These are phyloP conservation scores for Xylaria sp. DNA, from an alignment of 2,329 filamentous ascomycete genomes.

Conservation along the genomic window DNA sequence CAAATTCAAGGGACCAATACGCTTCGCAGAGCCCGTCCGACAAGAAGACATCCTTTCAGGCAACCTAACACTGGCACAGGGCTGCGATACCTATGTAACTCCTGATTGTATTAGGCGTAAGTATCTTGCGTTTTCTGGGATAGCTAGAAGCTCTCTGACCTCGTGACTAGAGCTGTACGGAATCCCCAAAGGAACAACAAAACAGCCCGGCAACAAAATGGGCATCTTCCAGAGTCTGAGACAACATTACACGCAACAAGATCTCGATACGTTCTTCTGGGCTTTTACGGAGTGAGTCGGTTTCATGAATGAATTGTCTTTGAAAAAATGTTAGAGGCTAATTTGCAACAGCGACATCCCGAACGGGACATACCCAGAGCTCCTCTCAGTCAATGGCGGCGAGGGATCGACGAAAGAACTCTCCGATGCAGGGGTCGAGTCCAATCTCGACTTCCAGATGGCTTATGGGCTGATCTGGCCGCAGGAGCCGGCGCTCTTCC, in stretches of 20 bases:
- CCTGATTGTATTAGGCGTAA: constrained; percentile 46
- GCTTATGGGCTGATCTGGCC: constrained; percentile 62
- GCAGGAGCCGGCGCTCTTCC: constrained; percentile 57
- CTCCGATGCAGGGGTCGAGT: constrained; percentile 51
- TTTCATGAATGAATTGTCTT: neutral
- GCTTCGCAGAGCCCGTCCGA: constrained; percentile 40
- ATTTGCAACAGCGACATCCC: constrained; percentile 49
- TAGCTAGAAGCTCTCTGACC: constrained; percentile 1
- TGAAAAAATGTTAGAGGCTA: too few species aligned
- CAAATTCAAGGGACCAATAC: constrained; percentile 37
- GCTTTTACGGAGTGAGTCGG: constrained; percentile 43
- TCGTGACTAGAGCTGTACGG: constrained; percentile 47
- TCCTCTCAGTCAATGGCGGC: constrained; percentile 51
- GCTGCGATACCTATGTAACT: constrained; percentile 44
- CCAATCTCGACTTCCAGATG: constrained; percentile 60
- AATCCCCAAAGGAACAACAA: constrained; percentile 48
- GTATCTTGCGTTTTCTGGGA: neutral
- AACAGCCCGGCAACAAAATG: constrained; percentile 51
- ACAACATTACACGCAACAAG: constrained; percentile 54
- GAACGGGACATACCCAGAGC: constrained; percentile 51
- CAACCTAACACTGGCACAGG: constrained; percentile 38
- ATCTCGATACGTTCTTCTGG: constrained; percentile 52
- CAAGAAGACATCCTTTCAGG: constrained; percentile 37
- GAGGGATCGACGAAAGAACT: constrained; percentile 43
- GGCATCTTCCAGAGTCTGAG: constrained; percentile 55